A percentile compares a stretch with the other conserved stretches of the same genome.
These are phyloP conservation scores for Trifolium repens DNA, from an alignment of 306 rosid species.

Conservation along the genomic window DNA sequence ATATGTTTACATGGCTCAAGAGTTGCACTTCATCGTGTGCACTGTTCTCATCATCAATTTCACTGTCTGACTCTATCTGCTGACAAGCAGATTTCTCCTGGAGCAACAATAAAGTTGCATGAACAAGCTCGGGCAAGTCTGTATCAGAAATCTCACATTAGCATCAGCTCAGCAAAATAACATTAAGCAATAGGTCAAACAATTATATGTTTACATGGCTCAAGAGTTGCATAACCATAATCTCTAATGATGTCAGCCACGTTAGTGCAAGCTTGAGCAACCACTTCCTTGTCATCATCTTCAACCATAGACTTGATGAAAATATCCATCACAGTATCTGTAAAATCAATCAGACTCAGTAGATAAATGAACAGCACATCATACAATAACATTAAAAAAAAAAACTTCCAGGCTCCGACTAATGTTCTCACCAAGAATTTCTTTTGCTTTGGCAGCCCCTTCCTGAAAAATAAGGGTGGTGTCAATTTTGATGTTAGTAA, in stretches of 20 bases:
- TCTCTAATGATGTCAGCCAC: slow-evolving; percentile 87
- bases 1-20: slow-evolving; percentile 84
- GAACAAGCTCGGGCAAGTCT: slow-evolving; percentile 75
- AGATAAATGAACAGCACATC: slow-evolving; percentile 11
- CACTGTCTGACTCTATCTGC: slow-evolving; percentile 77
- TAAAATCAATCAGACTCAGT: slow-evolving; percentile 26
- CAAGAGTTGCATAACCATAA: slow-evolving; percentile 76
- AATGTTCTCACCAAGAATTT: slow-evolving; percentile 69
- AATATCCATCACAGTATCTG: slow-evolving; percentile 83
- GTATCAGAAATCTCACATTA: slow-evolving; percentile 40
- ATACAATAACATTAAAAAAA: slow-evolving; percentile 18
- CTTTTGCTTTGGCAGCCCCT: slow-evolving; percentile 70
- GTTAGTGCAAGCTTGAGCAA: slow-evolving; percentile 90
- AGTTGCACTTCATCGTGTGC: slow-evolving; percentile 87
- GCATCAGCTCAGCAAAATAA: slow-evolving; percentile 38
- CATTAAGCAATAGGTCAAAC: slow-evolving; percentile 9
- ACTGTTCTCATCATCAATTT: slow-evolving; percentile 80
- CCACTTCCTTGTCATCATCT: slow-evolving; percentile 96
- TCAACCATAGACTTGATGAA: slow-evolving; percentile 88
- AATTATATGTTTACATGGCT: slow-evolving; percentile 74
- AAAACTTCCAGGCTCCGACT: slow-evolving; percentile 33
- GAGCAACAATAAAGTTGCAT: slow-evolving; percentile 78
- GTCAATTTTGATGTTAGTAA: slow-evolving; percentile 23
- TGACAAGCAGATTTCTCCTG: slow-evolving; percentile 93
- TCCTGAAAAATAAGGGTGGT: slow-evolving; percentile 64